These are phyloP conservation scores for Novymonas esmeraldas DNA, from an alignment of 208 protist genomes.

Conservation along the genomic window DNA sequence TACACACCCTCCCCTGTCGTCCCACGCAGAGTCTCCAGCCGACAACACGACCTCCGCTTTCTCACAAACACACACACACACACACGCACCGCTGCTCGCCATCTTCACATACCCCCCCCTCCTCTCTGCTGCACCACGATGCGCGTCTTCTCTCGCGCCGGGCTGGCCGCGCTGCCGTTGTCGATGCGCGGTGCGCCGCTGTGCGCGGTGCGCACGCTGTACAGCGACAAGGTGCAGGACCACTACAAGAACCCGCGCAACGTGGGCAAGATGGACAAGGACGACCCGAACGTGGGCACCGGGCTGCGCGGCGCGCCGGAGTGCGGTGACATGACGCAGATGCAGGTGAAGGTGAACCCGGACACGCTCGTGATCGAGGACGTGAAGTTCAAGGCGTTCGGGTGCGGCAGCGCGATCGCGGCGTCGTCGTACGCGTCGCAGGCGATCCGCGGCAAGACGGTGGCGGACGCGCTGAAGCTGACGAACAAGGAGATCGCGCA, in stretches of 20 bases:
- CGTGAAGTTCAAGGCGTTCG: slow-evolving; percentile 99
- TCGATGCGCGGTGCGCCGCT: slow-evolving; percentile 6
- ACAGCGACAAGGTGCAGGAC: slow-evolving; percentile 98
- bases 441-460: slow-evolving; percentile 97
- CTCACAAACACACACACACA: neutral
- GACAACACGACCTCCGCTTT: too few relatives aligned
- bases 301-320: slow-evolving; percentile 98
- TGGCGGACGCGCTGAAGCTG: slow-evolving; percentile 96
- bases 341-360: slow-evolving; percentile 96
- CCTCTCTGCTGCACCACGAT: neutral
- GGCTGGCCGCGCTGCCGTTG: neutral
- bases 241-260: slow-evolving; percentile 99
- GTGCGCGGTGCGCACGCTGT: slow-evolving; percentile 72
- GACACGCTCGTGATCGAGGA: slow-evolving; percentile 93
- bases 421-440: slow-evolving; percentile 97
- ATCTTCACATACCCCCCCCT: neutral
- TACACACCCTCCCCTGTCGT: too few relatives aligned
- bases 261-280: slow-evolving; percentile 97
- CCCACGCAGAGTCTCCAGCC: too few relatives aligned
- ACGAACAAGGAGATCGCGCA: slow-evolving; percentile 99
- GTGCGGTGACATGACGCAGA: slow-evolving; percentile 99
- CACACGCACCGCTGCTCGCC: neutral
- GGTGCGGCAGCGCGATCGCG: slow-evolving; percentile 99
- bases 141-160: neutral
- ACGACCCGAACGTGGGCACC: slow-evolving; percentile 96